Conservation (phyloP, 2,329 filamentous ascomycete genomes). For the Sclerotinia glacialis region DNA sequence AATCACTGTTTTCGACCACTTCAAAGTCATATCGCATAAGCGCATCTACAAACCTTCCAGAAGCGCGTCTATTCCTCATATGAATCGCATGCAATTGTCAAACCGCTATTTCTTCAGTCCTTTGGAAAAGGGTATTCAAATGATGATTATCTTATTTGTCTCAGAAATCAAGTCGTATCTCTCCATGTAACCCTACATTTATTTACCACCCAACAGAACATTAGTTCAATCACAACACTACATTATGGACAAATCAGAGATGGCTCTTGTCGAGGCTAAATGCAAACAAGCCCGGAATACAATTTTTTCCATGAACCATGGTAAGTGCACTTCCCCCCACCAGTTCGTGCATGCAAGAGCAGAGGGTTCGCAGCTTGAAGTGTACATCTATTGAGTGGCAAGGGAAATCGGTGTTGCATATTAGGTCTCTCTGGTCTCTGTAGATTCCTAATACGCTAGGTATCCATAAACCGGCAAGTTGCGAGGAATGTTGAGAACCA, state of each 20-base stretch:
- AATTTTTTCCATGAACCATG: slow-evolving; percentile 22
- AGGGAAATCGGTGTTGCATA: background rate
- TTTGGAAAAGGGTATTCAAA: background rate
- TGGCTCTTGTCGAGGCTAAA: slow-evolving; percentile 32
- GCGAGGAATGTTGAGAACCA: slow-evolving; percentile 19
- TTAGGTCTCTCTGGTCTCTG: background rate
- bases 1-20: slow-evolving; percentile 35
- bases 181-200: background rate
- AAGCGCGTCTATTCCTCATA: slow-evolving; percentile 7
- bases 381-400: slow-evolving; percentile 1
- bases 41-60: slow-evolving; percentile 14
- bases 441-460: background rate
- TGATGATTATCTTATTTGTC: slow-evolving; percentile 1
- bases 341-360: slow-evolving; percentile 34
- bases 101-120: background rate
- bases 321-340: slow-evolving; percentile 36
- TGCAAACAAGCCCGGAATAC: slow-evolving; percentile 31
- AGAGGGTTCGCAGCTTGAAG: background rate
- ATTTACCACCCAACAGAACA: background rate
- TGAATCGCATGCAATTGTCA: background rate
- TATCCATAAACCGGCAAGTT: background rate
- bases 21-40: slow-evolving; percentile 16
- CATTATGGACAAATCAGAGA: slow-evolving; percentile 6
- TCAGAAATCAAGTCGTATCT: background rate
- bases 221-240: background rate